These are phyloP conservation scores for Casuarina glauca DNA, from an alignment of 306 rosid genomes.

Conservation along the genomic window DNA sequence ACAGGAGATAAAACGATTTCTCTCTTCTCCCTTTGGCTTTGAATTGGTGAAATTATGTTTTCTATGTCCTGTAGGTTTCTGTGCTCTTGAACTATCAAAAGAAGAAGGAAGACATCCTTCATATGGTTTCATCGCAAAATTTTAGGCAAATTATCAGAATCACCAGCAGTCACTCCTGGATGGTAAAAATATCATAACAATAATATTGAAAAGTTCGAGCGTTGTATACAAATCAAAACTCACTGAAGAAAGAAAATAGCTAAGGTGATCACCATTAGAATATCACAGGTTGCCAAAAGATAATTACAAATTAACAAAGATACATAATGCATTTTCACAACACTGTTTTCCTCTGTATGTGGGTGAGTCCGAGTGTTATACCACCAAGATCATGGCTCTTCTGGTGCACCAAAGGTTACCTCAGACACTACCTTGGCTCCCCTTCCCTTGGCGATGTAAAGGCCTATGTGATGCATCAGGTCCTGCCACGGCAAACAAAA, in stretches of 20 bases:
- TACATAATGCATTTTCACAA: neutral
- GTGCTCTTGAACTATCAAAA: neutral
- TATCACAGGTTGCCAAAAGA: slow-evolving; percentile 7
- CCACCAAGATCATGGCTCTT: neutral
- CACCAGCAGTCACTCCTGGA: neutral
- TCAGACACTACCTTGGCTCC: slow-evolving; percentile 86
- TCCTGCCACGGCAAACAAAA: slow-evolving; percentile 42
- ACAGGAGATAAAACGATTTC: neutral
- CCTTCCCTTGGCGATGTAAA: slow-evolving; percentile 78
- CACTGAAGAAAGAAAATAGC: neutral
- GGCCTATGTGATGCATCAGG: slow-evolving; percentile 87
- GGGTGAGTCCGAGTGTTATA: neutral
- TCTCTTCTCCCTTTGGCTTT: neutral
- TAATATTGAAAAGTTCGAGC: neutral
- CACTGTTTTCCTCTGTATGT: neutral
- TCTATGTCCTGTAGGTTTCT: neutral
- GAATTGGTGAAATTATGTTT: neutral
- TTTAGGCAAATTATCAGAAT: too few relatives aligned
- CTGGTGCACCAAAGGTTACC: slow-evolving; percentile 46
- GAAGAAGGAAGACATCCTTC: neutral
- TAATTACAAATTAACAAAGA: neutral
- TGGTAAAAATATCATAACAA: neutral
- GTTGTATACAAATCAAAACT: neutral
- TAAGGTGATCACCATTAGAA: neutral
- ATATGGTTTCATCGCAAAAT: neutral